phyloP scores from a whole-genome alignment of 2,329 filamentous ascomycete species.

The Sclerotinia sclerotiorum region DNA sequence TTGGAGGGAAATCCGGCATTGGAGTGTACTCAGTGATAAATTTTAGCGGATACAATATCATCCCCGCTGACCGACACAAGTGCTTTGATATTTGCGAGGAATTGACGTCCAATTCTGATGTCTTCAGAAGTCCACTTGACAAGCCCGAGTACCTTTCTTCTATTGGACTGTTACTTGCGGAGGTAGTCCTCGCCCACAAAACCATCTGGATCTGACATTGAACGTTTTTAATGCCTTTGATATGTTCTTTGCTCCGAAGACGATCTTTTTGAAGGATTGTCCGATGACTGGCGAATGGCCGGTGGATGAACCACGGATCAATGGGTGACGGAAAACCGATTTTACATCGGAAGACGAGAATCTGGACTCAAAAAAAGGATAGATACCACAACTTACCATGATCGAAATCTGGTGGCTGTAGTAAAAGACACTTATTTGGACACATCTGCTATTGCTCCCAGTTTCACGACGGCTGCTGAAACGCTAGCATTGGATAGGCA shows the following conservation, averaged over 20 bases:
- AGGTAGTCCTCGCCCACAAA: slow-evolving; percentile 32
- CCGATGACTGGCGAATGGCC: slow-evolving; percentile 41
- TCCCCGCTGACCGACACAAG: slow-evolving; percentile 38
- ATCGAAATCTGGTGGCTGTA: slow-evolving; percentile 29
- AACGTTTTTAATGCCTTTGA: slow-evolving; percentile 32
- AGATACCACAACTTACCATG: slow-evolving; percentile 41
- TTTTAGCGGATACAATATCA: slow-evolving; percentile 34
- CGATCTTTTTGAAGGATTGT: slow-evolving; percentile 40
- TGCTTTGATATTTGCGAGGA: slow-evolving; percentile 37
- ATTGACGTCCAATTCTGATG: slow-evolving; percentile 38
- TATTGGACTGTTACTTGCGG: slow-evolving; percentile 31
- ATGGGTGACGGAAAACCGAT: too few relatives aligned
- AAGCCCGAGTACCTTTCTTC: slow-evolving; percentile 32
- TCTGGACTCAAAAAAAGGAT: slow-evolving; percentile 42
- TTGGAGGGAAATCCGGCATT: slow-evolving; percentile 5
- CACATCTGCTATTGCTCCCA: slow-evolving; percentile 36
- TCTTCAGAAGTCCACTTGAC: slow-evolving; percentile 42
- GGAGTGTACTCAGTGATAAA: slow-evolving; percentile 31
- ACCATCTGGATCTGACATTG: slow-evolving; percentile 34
- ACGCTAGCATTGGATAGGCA: slow-evolving; percentile 19
- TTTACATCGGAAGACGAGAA: too few relatives aligned
- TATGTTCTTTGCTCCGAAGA: slow-evolving; percentile 42
- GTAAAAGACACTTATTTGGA: slow-evolving; percentile 30
- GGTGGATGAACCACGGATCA: slow-evolving; percentile 35
- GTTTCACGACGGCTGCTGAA: slow-evolving; percentile 35